Percentiles rank a stretch among this genome's conserved stretches.
Evolutionary conservation across 176 grass and related monocot genomes (phyloP).

Genomic region (Cymbopogon citratus): DNA sequence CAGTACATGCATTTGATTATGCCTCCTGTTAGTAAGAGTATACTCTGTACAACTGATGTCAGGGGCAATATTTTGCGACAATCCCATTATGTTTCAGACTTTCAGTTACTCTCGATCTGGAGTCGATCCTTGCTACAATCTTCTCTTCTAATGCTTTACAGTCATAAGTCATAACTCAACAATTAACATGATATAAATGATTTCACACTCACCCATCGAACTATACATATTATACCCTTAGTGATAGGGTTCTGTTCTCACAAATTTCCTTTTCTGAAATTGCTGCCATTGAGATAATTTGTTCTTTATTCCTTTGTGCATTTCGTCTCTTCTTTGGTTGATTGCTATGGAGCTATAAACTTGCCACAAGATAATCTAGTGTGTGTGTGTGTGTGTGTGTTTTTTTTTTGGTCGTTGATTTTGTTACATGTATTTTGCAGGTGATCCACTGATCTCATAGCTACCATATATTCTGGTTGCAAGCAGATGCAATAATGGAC

Average conservation of each 20-base stretch:
- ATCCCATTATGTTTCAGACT: neutral
- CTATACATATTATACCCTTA: neutral
- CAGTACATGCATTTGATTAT: neutral
- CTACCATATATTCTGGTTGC: too few relatives aligned
- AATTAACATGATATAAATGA: neutral
- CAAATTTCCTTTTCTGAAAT: neutral
- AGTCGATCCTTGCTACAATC: neutral
- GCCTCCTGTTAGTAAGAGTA: neutral
- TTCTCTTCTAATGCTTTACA: neutral
- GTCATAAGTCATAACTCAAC: neutral
- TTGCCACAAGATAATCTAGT: too few relatives aligned
- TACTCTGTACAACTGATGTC: neutral
- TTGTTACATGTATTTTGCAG: slow-evolving; percentile 11
- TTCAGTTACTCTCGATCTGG: neutral
- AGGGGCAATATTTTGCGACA: neutral
- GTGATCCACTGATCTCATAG: neutral
- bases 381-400: too few relatives aligned
- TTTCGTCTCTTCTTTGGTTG: neutral
- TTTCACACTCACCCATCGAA: neutral
- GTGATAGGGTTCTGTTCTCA: neutral
- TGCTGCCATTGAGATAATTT: neutral
- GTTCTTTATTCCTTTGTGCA: neutral
- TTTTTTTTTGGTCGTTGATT: neutral
- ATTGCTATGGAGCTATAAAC: neutral
- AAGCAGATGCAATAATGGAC: slow-evolving; percentile 63